Evolutionary conservation across 805 yeast species (phyloP), one percentile per base, ranked within the genome.

Genomic region (Metschnikowia reukaufii): DNA sequence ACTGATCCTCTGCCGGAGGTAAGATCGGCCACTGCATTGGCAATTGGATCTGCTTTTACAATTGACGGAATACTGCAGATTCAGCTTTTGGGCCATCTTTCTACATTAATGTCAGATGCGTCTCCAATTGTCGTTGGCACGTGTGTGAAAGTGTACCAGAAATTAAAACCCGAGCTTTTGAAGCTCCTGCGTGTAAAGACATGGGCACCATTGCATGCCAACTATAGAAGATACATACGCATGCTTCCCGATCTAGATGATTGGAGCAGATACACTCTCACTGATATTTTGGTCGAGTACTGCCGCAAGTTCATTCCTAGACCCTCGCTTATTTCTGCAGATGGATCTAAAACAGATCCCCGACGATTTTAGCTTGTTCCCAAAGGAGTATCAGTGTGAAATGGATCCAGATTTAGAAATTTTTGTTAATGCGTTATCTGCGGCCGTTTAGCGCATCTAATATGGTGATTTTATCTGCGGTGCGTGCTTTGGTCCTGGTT

Each of bases 1-100:
- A 65, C 76, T 7, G 99, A 94, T 60, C 74, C 82, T 3, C 82
- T 94, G 7, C 82, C 96, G 0, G 61, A 77, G 13, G 99, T 94
- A 3, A 76, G 98, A 52, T 70, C 84, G 29, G 85, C 96, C 1
- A 80, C 92, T 1, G 90, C 92, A 2, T 74, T 85, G 39, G 87
- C 96, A 0, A 73, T 90, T 27, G 76, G 82, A 4, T 88, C 86
- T 50, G 76, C 76, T 20, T 72, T 43, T 34, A 45, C 40, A 3
- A 66, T 55, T 56, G 77, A 75, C 19, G 61, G 59, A 3, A 68
- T 79, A 1, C 68, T 72, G 30, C 64, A 67, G 17, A 72, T 68
- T 7, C 86, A 82, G 44, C 63, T 88, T 30, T 54, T 74, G 7
- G 78, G 70, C 2, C 63, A 74, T 31, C 64, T 91, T 38, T 64